phyloP scores from a whole-genome alignment of 2,329 filamentous ascomycete genomes.

The Geosmithia morbida region DNA sequence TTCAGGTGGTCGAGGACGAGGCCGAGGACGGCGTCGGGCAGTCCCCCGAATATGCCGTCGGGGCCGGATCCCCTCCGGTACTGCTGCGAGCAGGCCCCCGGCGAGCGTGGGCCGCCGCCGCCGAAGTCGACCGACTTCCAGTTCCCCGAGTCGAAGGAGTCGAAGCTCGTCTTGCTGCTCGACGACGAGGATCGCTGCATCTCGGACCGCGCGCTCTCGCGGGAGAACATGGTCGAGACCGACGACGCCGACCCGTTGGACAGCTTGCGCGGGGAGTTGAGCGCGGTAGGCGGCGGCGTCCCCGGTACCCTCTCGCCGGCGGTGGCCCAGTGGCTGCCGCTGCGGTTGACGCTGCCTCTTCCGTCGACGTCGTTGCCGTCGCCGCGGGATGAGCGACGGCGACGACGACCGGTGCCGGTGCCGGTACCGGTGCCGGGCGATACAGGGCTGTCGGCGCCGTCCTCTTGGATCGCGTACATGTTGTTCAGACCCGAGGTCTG shows the following conservation, averaged over 20 bases:
- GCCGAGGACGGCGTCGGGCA: conserved; percentile 45
- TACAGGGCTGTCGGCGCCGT: background rate
- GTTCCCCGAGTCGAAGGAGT: conserved; percentile 18
- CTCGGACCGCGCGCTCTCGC: conserved; percentile 10
- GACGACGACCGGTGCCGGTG: background rate
- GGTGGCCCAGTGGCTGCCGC: background rate
- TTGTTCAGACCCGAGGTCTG: conserved; percentile 1
- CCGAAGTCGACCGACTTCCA: conserved; percentile 16
- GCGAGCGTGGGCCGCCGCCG: conserved; percentile 3
- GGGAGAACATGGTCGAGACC: conserved; percentile 12
- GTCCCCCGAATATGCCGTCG: conserved; percentile 36
- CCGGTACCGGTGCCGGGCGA: no score
- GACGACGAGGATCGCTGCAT: conserved; percentile 13
- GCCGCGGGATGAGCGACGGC: background rate
- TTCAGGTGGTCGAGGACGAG: conserved; percentile 40
- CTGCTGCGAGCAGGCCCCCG: no score
- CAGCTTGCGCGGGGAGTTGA: conserved; percentile 20
- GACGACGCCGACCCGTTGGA: conserved; percentile 10
- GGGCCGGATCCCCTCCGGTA: conserved; percentile 10
- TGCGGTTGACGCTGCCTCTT: background rate
- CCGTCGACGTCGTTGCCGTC: background rate
- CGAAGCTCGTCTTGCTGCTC: conserved; percentile 24
- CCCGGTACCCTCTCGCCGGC: background rate
- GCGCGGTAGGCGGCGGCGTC: conserved; percentile 7
- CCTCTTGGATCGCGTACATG: conserved; percentile 2